These are phyloP conservation scores for Cutaneotrichosporon cavernicola DNA, from an alignment of 1,284 basidiomycete species.

Conservation along the genomic window DNA sequence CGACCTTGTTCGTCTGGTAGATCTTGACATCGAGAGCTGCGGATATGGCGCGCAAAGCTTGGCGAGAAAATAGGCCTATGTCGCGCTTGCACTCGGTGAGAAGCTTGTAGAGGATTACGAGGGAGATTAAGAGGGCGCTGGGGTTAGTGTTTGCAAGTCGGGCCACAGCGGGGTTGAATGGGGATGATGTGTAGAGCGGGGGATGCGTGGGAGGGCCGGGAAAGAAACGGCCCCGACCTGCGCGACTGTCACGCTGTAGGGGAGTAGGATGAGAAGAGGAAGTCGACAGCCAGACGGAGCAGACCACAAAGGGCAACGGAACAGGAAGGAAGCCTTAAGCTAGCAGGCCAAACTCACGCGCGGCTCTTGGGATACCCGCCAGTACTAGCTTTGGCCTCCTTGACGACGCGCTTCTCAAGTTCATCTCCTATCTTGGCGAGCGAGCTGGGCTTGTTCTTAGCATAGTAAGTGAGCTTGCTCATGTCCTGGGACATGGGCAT, in stretches of 20 bases:
- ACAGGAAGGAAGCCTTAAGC: background rate
- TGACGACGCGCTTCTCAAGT: slow-evolving; percentile 71
- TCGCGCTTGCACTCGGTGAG: slow-evolving; percentile 88
- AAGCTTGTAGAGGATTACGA: slow-evolving; percentile 78
- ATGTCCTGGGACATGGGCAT: slow-evolving; percentile 86
- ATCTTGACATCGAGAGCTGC: slow-evolving; percentile 59
- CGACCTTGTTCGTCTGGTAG: slow-evolving; percentile 59
- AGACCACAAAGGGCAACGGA: background rate
- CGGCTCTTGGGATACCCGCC: slow-evolving; percentile 72
- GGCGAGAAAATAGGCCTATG: slow-evolving; percentile 74
- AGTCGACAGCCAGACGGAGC: background rate
- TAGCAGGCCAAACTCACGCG: slow-evolving; percentile 62
- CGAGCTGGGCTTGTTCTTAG: slow-evolving; percentile 83
- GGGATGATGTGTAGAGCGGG: background rate
- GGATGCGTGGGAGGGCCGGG: background rate
- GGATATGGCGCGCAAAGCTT: slow-evolving; percentile 73
- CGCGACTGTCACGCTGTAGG: too few species aligned
- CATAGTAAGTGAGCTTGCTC: slow-evolving; percentile 88
- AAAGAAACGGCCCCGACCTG: too few species aligned
- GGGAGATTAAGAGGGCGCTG: slow-evolving; percentile 80
- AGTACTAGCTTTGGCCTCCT: slow-evolving; percentile 68
- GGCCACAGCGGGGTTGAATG: background rate
- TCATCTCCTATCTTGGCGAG: slow-evolving; percentile 80
- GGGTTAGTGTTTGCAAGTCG: background rate
- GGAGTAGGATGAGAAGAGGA: too few species aligned